phyloP scores from a whole-genome alignment of 306 rosid genomes.

The Rosa lucieae region DNA sequence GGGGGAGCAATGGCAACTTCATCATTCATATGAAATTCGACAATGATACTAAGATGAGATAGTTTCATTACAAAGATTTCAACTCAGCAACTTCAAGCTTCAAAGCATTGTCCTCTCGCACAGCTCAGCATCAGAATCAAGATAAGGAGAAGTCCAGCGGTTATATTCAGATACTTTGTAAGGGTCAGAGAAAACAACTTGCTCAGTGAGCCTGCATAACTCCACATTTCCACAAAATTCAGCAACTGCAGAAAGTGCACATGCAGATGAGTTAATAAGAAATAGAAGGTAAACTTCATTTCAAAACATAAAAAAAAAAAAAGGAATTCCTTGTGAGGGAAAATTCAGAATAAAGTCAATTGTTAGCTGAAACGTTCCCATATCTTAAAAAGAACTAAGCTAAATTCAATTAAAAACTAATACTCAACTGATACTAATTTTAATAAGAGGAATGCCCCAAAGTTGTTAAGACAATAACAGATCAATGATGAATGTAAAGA shows the following conservation, averaged over 20 bases:
- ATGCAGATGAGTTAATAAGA: slow-evolving; percentile 1
- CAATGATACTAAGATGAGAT: background rate
- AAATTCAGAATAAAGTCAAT: background rate
- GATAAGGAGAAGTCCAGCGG: slow-evolving; percentile 78
- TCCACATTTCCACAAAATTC: slow-evolving; percentile 89
- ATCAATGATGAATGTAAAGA: background rate
- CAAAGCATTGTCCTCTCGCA: slow-evolving; percentile 72
- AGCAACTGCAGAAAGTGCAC: slow-evolving; percentile 60
- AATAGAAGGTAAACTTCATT: background rate
- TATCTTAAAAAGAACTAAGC: background rate
- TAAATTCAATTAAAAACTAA: background rate
- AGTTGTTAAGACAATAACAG: background rate
- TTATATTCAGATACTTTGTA: slow-evolving; percentile 74
- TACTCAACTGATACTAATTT: background rate
- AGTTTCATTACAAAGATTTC: slow-evolving; percentile 61
- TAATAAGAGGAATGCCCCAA: background rate
- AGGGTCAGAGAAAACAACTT: slow-evolving; percentile 95
- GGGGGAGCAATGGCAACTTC: background rate
- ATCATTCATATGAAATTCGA: background rate
- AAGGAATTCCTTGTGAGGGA: background rate
- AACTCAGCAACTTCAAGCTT: slow-evolving; percentile 87
- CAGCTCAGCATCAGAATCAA: slow-evolving; percentile 80
- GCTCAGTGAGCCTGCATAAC: slow-evolving; percentile 85
- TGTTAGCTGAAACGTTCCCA: background rate
- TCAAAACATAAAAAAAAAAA: background rate